Evolutionary conservation across 495 filamentous ascomycete genomes (phyloP), one percentile per base, ranked within the genome.

Genomic region (Xylaria flabelliformis): DNA sequence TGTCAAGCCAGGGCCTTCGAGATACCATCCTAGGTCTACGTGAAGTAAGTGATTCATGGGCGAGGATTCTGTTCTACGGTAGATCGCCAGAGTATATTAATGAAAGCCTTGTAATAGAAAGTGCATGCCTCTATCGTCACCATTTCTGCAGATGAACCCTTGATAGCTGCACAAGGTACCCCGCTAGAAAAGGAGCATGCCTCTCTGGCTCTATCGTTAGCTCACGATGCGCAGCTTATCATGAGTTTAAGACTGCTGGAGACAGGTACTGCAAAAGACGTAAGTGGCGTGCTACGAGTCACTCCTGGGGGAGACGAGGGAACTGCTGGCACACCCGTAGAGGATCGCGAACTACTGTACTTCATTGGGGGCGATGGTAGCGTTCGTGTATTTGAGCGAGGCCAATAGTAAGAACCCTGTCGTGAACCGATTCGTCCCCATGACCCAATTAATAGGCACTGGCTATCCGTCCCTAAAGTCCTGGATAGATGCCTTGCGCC

Each of bases 211-310:
- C 80, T 93, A 69, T 86, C 85, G 3, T 73, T 93, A 75, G 92
- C 91, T n/a, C 94, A 97, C 80, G 84, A 90, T 75, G 93, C 96
- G 12, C 77, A 85, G 10, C 85, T 87, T 69, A 83, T 93, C 1
- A 85, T 95, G 78, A 90, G 92, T 72, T 80, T 95, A 36, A 85
- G 94, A 58, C 85, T 88, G 72, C 80, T 98, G 71, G 93, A 95
- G 75, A 97, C 93, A 0, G 95, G 95, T 1, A 87, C 89, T 19
- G 96, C 95, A 64, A 91, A 86, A 80, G 95, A 98, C 85, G 93
- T 98, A 32, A 97, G 92, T 83, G 95, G 96, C 10, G 93, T 97
- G 46, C 73, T 97, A 67, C 87, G 95, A 74, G 87, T 97, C 64
- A 94, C 91, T 10, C 85, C 82, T 29, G 89, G 90, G 7, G 79